Base-by-base conservation (phyloP, 1,284 basidiomycete genomes). In the Ustilago shanxiensis region DNA sequence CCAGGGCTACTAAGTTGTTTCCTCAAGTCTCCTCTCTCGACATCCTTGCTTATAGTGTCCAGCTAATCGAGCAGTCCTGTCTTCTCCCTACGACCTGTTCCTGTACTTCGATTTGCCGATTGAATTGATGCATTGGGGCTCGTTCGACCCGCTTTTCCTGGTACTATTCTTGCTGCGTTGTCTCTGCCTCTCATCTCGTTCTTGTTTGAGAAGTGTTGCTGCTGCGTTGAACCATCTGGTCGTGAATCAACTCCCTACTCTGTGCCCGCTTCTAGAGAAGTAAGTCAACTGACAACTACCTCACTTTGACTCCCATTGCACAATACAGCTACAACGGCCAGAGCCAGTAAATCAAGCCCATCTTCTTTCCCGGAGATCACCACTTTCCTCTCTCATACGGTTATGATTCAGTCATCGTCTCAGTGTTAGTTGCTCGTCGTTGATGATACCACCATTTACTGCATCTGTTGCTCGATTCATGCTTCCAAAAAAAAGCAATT, bases 1-100 rank as follows among this genome's bases (percentile, higher is more conserved):
- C 49, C 78, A 78, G 61, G 72, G 75, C 45, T 81, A 81, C 64
- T 81, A 77, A 74, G 55, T 51, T 33, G 8, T 2, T 41, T 29
- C 60, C 35, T 53, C 59, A 59, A 67, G 59, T 24, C 16, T 41
- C 35, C 22, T 16, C 22, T 28, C 28, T 52, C 28, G 41, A 8
- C 41, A 49, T 35, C 44, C n/a, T 35, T 10, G n/a, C 31, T 26
- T 9, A 49, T 22, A 31, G 2, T 6, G 22, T 31, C 22, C 45
- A 50, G 31, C 54, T 31, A 20, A 39, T 33, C 39, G 37, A 33
- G 9, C 47, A 24, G 49, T 28, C 35, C 44, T 58, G 16, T 50
- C 16, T 44, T 44, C n/a, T 28, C 33, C 22, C 29, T 60, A 22
- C 54, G 29, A 22, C 35, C 35, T n/a, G 28, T 50, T 13, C 31